A percentile compares a stretch with the other conserved stretches of the same genome.
phyloP scores from a whole-genome alignment of 2,329 filamentous ascomycete genomes.

The Diplodia sapinea region DNA sequence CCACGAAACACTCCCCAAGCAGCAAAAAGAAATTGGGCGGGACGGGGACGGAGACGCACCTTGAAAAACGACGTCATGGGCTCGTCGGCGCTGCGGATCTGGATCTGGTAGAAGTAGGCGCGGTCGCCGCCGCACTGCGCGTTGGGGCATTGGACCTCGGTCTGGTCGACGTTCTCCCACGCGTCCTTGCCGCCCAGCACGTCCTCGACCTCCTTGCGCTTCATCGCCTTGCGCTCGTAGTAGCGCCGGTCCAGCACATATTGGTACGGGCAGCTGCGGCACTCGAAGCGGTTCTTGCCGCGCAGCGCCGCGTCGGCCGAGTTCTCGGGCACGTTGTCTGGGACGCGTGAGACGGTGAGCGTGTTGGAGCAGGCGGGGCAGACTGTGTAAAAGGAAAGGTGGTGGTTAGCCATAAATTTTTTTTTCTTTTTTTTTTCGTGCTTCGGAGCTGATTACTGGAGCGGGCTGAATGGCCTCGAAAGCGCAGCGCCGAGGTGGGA shows the following conservation, averaged over 20 bases:
- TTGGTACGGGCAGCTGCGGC: conserved; percentile 93
- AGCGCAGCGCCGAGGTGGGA: neutral
- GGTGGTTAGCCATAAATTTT: neutral
- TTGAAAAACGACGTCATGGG: conserved; percentile 98
- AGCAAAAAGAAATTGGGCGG: neutral
- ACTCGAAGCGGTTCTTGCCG: conserved; percentile 82
- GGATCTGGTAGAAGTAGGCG: conserved; percentile 94
- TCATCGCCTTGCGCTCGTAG: conserved; percentile 80
- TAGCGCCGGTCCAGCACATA: conserved; percentile 79
- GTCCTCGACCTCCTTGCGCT: conserved; percentile 85
- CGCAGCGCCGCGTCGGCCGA: conserved; percentile 38
- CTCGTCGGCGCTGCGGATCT: conserved; percentile 97
- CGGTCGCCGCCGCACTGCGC: conserved; percentile 80
- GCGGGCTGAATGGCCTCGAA: neutral
- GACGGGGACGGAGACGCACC: conserved; percentile 53
- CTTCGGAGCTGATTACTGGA: neutral
- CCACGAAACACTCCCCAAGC: neutral
- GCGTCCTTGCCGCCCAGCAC: conserved; percentile 87
- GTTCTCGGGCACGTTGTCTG: conserved; percentile 48
- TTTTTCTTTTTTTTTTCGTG: neutral
- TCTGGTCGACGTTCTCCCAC: conserved; percentile 91
- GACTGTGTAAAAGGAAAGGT: conserved; percentile 63
- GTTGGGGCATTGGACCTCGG: conserved; percentile 79
- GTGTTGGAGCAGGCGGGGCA: conserved; percentile 85
- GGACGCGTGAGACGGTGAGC: conserved; percentile 69